Evolutionary conservation across 352 stramenopile species (phyloP), one percentile per base, ranked within the genome.

Genomic region (Globisporangium takayamanum): DNA sequence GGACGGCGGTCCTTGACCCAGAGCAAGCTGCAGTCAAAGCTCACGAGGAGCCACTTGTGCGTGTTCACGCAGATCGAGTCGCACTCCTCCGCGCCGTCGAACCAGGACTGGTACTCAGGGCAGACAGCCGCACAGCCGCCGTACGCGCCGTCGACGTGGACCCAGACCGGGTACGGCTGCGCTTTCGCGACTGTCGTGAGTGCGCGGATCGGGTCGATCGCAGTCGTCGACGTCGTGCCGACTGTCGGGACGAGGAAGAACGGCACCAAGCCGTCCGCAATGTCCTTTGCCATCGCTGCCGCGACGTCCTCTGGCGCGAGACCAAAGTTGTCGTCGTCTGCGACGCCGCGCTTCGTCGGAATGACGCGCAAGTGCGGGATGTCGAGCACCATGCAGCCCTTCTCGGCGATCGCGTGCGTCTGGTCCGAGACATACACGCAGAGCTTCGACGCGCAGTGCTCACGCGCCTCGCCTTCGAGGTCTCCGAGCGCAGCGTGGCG

Each of bases 11-110:
- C 73, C 73, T 84, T 4, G 4, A 36, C 30, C 30, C 30, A 36
- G 0, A 36, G 30, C 30, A 36, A 1, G 30, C 30, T 36, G 50
- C 76, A 82, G 61, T 88, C 78, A 26, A 87, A 84, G 55, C 72
- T 78, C 48, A 86, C 66, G 20, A 89, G 71, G 22, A 89, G 64
- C 79, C 80, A 89, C 68, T 92, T 92, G 76, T 89, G 80, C 45
- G 70, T 73, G 61, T 92, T 92, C 57, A 88, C 64, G 50, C 78
- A 79, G 63, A 92, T 66, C 28, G 75, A 89, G 62, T 92, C 78
- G 30, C 72, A 76, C 25, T 77, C 67, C 62, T 92, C 79, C 11
- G 72, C 63, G 16, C 79, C 82, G 41, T 76, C 58, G 33, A 89
- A 33, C 72, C 73, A 81, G 36, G 63, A 46, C 20, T 73, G 30